Evolutionary conservation across 2,329 filamentous ascomycete species (phyloP).

Genomic region (Cercospora sp.): DNA sequence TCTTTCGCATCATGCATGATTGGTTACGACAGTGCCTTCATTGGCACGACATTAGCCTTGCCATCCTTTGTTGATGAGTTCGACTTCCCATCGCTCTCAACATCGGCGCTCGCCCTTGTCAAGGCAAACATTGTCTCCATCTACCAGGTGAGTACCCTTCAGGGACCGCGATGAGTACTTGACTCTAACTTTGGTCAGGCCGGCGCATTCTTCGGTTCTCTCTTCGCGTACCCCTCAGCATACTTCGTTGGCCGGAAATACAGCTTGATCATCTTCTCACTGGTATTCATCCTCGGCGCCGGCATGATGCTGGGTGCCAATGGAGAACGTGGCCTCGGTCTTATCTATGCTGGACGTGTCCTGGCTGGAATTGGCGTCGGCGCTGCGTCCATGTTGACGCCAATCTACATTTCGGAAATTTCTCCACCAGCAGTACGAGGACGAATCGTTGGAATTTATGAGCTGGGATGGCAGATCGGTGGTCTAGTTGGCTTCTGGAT

Average conservation of each 20-base stretch:
- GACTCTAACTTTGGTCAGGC: slow-evolving; percentile 51
- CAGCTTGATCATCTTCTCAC: slow-evolving; percentile 61
- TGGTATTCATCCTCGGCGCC: slow-evolving; percentile 69
- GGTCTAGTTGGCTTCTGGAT: slow-evolving; percentile 56
- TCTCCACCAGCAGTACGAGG: slow-evolving; percentile 60
- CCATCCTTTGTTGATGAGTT: slow-evolving; percentile 71
- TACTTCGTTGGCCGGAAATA: slow-evolving; percentile 68
- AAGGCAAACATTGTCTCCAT: slow-evolving; percentile 76
- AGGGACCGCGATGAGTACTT: not conserved
- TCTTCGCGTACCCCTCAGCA: slow-evolving; percentile 64
- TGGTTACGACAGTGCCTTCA: slow-evolving; percentile 57
- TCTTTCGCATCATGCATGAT: slow-evolving; percentile 58
- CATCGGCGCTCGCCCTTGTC: slow-evolving; percentile 56
- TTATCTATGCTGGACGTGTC: slow-evolving; percentile 59
- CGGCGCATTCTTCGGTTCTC: slow-evolving; percentile 78
- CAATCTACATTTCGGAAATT: slow-evolving; percentile 61
- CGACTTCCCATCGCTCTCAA: slow-evolving; percentile 55
- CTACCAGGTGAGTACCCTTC: slow-evolving; percentile 52
- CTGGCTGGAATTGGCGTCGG: slow-evolving; percentile 60
- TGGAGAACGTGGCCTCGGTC: slow-evolving; percentile 61
- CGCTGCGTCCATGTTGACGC: slow-evolving; percentile 56
- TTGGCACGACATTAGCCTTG: slow-evolving; percentile 72
- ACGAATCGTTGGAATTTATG: slow-evolving; percentile 59
- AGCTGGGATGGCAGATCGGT: slow-evolving; percentile 57
- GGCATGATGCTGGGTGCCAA: slow-evolving; percentile 71